These are phyloP conservation scores for Hemisphaericaspora xylanilytica DNA, from an alignment of 1,139 yeast species.

Conservation along the genomic window DNA sequence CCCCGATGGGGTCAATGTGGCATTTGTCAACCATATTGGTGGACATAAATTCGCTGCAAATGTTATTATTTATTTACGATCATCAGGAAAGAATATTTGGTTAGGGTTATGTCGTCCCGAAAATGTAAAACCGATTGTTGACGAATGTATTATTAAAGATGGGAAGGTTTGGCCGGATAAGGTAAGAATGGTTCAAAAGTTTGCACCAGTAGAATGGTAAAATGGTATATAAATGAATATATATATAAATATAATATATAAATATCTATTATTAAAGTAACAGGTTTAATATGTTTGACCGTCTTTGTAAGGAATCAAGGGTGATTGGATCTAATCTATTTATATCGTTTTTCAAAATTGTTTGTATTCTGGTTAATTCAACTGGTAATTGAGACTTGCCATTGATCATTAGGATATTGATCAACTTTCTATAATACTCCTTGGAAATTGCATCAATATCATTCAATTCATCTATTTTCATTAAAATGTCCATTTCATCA, in stretches of 20 bases:
- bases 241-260: background rate
- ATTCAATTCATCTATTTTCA: constrained; percentile 15
- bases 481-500: constrained; percentile 13
- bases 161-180: constrained; percentile 74
- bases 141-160: constrained; percentile 61
- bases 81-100: constrained; percentile 79
- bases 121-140: constrained; percentile 70
- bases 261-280: no score
- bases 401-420: background rate
- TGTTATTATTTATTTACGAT: constrained; percentile 65
- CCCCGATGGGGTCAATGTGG: constrained; percentile 72
- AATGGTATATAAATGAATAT: background rate
- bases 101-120: constrained; percentile 80
- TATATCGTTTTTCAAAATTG: constrained; percentile 39
- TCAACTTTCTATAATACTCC: constrained; percentile 34
- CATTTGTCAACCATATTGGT: constrained; percentile 82
- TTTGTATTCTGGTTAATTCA: constrained; percentile 53
- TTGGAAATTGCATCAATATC: constrained; percentile 6
- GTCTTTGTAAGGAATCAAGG: constrained; percentile 45
- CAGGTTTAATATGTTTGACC: constrained; percentile 47
- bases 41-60: constrained; percentile 95
- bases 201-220: constrained; percentile 55
- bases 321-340: constrained; percentile 32
- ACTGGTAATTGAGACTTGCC: constrained; percentile 4
- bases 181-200: constrained; percentile 61